Evolutionary conservation across 108 stramenopile genomes (phyloP), one percentile per base, ranked within the genome.

Genomic region (Stephanodiscus minutulus): DNA sequence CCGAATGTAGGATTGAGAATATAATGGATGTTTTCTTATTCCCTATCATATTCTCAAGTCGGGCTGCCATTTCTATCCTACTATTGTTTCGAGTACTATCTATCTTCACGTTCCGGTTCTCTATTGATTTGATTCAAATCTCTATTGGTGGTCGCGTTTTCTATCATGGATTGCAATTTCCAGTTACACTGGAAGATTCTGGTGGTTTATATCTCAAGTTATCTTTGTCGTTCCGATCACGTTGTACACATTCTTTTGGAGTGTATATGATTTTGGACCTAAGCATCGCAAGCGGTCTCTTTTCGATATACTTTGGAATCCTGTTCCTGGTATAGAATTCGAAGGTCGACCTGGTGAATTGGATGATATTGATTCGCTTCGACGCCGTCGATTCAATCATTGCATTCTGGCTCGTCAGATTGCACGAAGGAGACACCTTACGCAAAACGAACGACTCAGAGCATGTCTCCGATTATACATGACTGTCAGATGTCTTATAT

Each of bases 141-240:
- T 20, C 3, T 20, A 20, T 20, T 9, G 8, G 3, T 49, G 48
- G 48, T 20, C 20, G 17, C 18, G 48, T 20, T 49, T 49, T 8
- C 3, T 20, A 17, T 20, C 20, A 3, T 20, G 48, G 48, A 4
- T 49, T 49, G 2, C 8, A 2, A 49, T 49, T 17, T 17, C 20
- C 4, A 49, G 48, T 20, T 8, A 2, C 8, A 3, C 48, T 20
- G 48, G 48, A 20, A 17, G 48, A 17, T 20, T 49, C 20, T 35
- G 35, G 35, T 35, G 35, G 35, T 35, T 35, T 6, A 35, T 35
- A 3, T 49, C 3, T 20, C 20, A 20, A 20, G 17, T 17, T 17
- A 49, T 49, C 48, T 49, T 49, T 49, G 8, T 49, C 8, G 48
- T 21, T 25, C 54, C n/a, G n/a, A n/a, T n/a, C n/a, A n/a, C n/a